Evolutionary conservation across 1,284 basidiomycete genomes (phyloP).

Genomic region (Moesziomyces sp.): DNA sequence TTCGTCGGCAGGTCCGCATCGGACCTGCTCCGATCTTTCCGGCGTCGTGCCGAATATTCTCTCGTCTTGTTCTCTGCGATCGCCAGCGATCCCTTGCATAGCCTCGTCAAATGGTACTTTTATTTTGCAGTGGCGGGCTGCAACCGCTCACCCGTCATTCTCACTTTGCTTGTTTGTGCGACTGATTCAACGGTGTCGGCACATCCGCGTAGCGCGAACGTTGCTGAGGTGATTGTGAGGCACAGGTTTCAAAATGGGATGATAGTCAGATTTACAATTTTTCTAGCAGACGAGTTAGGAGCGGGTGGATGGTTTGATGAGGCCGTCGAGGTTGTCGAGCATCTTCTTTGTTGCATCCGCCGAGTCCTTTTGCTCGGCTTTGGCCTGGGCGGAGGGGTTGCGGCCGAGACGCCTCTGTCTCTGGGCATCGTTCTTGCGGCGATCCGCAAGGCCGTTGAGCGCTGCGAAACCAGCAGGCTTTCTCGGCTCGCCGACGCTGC

Average conservation of each 20-base stretch:
- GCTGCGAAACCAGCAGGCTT: neutral
- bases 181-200: too few species aligned
- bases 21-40: too few species aligned
- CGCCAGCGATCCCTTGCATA: too few species aligned
- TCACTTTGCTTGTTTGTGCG: too few species aligned
- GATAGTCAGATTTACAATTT: neutral
- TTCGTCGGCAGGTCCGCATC: neutral
- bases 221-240: too few species aligned
- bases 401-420: slow-evolving; percentile 32
- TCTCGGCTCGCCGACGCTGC: slow-evolving; percentile 1
- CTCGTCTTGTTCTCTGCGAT: neutral
- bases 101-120: too few species aligned
- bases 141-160: too few species aligned
- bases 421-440: slow-evolving; percentile 18
- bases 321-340: slow-evolving; percentile 34
- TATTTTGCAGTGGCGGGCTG: too few species aligned
- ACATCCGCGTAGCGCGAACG: too few species aligned
- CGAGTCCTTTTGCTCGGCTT: neutral
- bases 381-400: neutral
- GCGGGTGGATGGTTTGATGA: slow-evolving; percentile 16
- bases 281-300: neutral
- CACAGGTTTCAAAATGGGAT: too few species aligned
- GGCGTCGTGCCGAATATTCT: neutral
- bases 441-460: neutral
- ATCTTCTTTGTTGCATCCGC: slow-evolving; percentile 16